Percentiles rank a stretch among this genome's conserved stretches.
phyloP scores from a whole-genome alignment of 2,329 filamentous ascomycete genomes.

The Pseudopyricularia cyperi region DNA sequence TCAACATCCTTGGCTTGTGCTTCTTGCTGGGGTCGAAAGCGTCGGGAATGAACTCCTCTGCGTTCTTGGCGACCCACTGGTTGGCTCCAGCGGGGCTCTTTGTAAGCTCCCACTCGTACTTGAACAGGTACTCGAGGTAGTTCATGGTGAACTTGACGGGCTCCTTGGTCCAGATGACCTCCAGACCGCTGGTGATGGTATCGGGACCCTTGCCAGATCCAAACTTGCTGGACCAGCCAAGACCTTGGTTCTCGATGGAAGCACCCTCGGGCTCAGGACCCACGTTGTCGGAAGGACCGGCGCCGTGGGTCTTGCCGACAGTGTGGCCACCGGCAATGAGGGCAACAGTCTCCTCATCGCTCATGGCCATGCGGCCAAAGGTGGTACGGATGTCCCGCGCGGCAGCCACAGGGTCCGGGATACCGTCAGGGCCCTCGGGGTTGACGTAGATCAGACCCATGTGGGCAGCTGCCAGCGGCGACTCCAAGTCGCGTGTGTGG shows the following conservation, averaged over 20 bases:
- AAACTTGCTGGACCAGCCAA: conserved; percentile 59
- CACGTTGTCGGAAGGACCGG: conserved; percentile 48
- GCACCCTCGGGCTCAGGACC: conserved; percentile 56
- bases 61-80: conserved; percentile 64
- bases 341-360: conserved; percentile 70
- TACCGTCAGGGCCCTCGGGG: conserved; percentile 63
- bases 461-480: conserved; percentile 53
- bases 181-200: conserved; percentile 63
- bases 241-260: conserved; percentile 50
- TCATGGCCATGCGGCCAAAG: conserved; percentile 72
- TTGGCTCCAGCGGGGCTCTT: conserved; percentile 66
- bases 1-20: conserved; percentile 65
- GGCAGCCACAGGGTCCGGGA: conserved; percentile 55
- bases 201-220: conserved; percentile 55
- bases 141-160: conserved; percentile 65
- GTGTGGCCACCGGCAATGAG: conserved; percentile 68
- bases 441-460: conserved; percentile 78
- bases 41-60: conserved; percentile 55
- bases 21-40: conserved; percentile 58
- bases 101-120: conserved; percentile 63
- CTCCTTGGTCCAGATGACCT: conserved; percentile 68
- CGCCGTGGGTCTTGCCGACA: conserved; percentile 73
- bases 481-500: conserved; percentile 51
- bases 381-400: conserved; percentile 62
- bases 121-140: conserved; percentile 66